phyloP scores from a whole-genome alignment of 2,329 filamentous ascomycete species.

The Lanzia echinophila region DNA sequence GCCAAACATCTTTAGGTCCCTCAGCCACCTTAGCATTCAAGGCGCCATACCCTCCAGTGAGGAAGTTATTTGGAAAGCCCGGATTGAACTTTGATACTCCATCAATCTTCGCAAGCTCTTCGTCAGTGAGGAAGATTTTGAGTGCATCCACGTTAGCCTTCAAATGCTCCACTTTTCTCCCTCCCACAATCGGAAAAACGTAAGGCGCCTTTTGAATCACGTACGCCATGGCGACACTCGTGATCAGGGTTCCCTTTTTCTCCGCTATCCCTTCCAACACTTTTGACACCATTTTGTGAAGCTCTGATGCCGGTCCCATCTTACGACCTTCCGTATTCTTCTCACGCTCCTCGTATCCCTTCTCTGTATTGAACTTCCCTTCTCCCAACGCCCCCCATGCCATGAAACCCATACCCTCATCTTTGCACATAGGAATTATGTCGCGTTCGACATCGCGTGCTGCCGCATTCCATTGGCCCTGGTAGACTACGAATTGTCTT shows the following conservation, averaged over 20 bases:
- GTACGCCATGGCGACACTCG: constrained; percentile 63
- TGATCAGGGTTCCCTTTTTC: constrained; percentile 49
- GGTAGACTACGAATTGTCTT: constrained; percentile 62
- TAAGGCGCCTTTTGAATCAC: constrained; percentile 65
- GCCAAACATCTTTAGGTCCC: constrained; percentile 28
- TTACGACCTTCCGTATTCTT: constrained; percentile 32
- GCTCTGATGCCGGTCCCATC: constrained; percentile 36
- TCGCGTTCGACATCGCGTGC: constrained; percentile 58
- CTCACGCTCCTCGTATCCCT: constrained; percentile 15
- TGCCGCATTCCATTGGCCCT: constrained; percentile 56
- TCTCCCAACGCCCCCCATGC: constrained; percentile 50
- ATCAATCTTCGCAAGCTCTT: constrained; percentile 64
- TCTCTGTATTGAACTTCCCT: constrained; percentile 43
- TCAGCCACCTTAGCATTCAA: constrained; percentile 28
- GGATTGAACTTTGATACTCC: constrained; percentile 52
- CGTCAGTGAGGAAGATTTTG: constrained; percentile 47
- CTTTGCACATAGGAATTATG: constrained; percentile 52
- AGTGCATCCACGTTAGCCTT: constrained; percentile 64
- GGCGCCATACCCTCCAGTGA: constrained; percentile 35
- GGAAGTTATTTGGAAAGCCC: constrained; percentile 60
- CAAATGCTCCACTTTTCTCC: constrained; percentile 62
- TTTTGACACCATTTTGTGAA: constrained; percentile 39
- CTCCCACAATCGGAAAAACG: constrained; percentile 68
- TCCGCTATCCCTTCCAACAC: constrained; percentile 50
- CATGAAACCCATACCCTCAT: constrained; percentile 50